Percentiles rank a stretch among this genome's conserved stretches.
These are phyloP conservation scores for Pyracantha coccinea DNA, from an alignment of 331 rosid species.

Conservation along the genomic window DNA sequence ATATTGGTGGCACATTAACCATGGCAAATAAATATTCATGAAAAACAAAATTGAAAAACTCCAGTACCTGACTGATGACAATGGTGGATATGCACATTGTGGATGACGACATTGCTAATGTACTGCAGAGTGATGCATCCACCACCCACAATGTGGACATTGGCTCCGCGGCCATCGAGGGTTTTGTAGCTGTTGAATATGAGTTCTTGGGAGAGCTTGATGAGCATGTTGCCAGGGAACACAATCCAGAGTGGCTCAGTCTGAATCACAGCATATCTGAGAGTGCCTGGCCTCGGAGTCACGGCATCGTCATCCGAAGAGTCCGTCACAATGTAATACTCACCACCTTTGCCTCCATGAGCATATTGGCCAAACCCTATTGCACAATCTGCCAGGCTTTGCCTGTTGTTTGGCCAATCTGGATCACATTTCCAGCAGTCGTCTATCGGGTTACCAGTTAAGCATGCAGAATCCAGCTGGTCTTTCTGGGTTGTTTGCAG, in stretches of 20 bases:
- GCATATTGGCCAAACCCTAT: slow-evolving; percentile 98
- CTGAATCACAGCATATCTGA: slow-evolving; percentile 80
- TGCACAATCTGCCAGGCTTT: slow-evolving; percentile 77
- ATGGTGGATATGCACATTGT: slow-evolving; percentile 86
- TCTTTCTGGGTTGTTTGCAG: slow-evolving; percentile 25
- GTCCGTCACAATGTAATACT: slow-evolving; percentile 75
- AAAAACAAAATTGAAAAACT: no score
- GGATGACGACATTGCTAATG: slow-evolving; percentile 85
- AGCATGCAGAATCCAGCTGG: slow-evolving; percentile 33
- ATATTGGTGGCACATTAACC: background rate
- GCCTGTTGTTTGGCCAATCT: slow-evolving; percentile 83
- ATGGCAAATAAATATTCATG: background rate
- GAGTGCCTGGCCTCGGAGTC: slow-evolving; percentile 69
- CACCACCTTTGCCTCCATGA: slow-evolving; percentile 78
- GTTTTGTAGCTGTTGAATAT: slow-evolving; percentile 90
- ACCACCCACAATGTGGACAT: slow-evolving; percentile 93
- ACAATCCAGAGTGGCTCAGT: slow-evolving; percentile 82
- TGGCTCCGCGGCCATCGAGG: slow-evolving; percentile 90
- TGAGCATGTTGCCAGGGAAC: slow-evolving; percentile 85
- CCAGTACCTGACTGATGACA: slow-evolving; percentile 69
- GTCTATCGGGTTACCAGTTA: slow-evolving; percentile 88
- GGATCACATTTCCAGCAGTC: slow-evolving; percentile 99
- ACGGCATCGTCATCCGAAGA: slow-evolving; percentile 70
- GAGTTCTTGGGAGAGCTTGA: slow-evolving; percentile 78
- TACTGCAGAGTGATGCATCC: slow-evolving; percentile 92